Percentiles rank a stretch among this genome's conserved stretches.
phyloP scores from a whole-genome alignment of 1,284 basidiomycete genomes.

The Apiotrichum veenhuisii region DNA sequence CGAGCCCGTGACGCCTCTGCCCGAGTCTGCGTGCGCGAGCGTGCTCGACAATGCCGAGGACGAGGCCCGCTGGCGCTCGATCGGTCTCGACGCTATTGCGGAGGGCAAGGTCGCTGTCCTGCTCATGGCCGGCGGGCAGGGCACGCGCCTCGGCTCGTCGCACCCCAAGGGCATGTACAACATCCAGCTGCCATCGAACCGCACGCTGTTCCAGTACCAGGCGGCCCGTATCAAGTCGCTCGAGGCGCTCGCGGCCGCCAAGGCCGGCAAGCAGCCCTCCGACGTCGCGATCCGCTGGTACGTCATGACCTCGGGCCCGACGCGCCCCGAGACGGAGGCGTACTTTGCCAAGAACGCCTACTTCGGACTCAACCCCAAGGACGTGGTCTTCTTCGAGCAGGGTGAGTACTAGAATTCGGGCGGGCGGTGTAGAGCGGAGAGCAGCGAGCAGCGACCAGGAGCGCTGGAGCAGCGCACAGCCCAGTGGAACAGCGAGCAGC shows the following conservation, averaged over 20 bases:
- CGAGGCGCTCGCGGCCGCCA: slow-evolving; percentile 66
- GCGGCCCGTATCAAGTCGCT: slow-evolving; percentile 87
- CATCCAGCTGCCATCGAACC: slow-evolving; percentile 87
- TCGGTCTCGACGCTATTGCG: slow-evolving; percentile 77
- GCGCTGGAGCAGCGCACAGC: too few relatives aligned
- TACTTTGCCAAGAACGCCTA: slow-evolving; percentile 76
- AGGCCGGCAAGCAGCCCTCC: slow-evolving; percentile 55
- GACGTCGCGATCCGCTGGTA: slow-evolving; percentile 83
- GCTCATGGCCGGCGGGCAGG: slow-evolving; percentile 97
- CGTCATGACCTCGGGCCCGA: slow-evolving; percentile 98
- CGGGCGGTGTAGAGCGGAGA: too few relatives aligned
- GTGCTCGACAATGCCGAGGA: slow-evolving; percentile 58
- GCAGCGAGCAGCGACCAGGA: too few relatives aligned
- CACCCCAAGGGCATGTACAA: slow-evolving; percentile 98
- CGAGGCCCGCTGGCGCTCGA: slow-evolving; percentile 64
- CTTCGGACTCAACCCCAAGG: slow-evolving; percentile 77
- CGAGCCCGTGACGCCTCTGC: slow-evolving; percentile 59
- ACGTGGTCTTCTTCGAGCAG: slow-evolving; percentile 96
- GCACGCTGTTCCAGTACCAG: slow-evolving; percentile 93
- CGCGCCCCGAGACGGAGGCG: slow-evolving; percentile 75
- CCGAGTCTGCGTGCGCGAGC: slow-evolving; percentile 66
- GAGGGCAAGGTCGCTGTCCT: slow-evolving; percentile 83
- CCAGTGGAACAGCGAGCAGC: too few relatives aligned
- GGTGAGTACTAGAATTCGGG: slow-evolving; percentile 56
- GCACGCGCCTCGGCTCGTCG: slow-evolving; percentile 84